Evolutionary conservation across 768 basidiomycete species (phyloP).

Genomic region (Amanita muscaria): DNA sequence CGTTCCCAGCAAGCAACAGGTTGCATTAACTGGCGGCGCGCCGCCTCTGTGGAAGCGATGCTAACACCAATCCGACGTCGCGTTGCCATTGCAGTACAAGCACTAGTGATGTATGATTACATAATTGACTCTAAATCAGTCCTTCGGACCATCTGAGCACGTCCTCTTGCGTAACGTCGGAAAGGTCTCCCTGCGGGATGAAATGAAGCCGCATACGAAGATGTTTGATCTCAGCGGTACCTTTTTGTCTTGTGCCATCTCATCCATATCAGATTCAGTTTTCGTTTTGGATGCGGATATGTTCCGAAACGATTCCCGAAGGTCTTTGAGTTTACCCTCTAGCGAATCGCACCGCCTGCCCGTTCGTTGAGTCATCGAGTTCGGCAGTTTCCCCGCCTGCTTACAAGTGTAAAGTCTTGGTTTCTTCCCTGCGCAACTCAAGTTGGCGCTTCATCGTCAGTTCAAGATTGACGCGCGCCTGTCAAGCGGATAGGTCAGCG

Average conservation of each 20-base stretch:
- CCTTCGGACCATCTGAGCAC: slow-evolving; percentile 55
- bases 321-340: slow-evolving; percentile 50
- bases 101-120: neutral
- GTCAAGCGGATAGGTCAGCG: neutral
- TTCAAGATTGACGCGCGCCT: slow-evolving; percentile 80
- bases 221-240: neutral
- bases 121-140: slow-evolving; percentile 2
- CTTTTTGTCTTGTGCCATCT: neutral
- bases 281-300: neutral
- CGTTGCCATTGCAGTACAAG: slow-evolving; percentile 45
- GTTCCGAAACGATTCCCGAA: slow-evolving; percentile 32
- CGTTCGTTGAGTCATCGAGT: neutral
- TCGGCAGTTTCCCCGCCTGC: slow-evolving; percentile 17
- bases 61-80: slow-evolving; percentile 72
- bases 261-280: neutral
- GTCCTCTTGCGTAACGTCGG: slow-evolving; percentile 27
- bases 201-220: neutral
- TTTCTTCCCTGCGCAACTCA: slow-evolving; percentile 66
- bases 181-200: slow-evolving; percentile 3
- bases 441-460: slow-evolving; percentile 75
- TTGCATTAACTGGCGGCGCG: slow-evolving; percentile 79
- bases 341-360: slow-evolving; percentile 64
- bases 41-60: slow-evolving; percentile 69
- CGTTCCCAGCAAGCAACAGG: slow-evolving; percentile 87
- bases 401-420: slow-evolving; percentile 58